A percentile compares a stretch with the other conserved stretches of the same genome.
phyloP scores from a whole-genome alignment of 768 basidiomycete genomes.

The Aureoboletus auriporus region DNA sequence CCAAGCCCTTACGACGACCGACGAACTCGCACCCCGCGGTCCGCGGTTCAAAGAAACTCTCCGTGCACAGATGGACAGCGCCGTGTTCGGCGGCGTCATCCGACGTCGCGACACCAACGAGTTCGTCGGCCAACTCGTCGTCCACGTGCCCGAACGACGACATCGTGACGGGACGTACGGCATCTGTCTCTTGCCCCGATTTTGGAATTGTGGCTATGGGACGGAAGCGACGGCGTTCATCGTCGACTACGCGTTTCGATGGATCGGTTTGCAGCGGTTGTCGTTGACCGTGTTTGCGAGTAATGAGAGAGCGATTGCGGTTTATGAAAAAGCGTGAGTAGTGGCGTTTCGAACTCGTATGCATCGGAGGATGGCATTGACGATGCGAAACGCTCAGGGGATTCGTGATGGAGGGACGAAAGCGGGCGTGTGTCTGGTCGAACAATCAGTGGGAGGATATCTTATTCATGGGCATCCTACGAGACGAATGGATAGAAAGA shows the following conservation, averaged over 20 bases:
- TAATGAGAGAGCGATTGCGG: slow-evolving; percentile 35
- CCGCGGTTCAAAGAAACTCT: slow-evolving; percentile 18
- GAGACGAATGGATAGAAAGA: slow-evolving; percentile 35
- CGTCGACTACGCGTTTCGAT: slow-evolving; percentile 37
- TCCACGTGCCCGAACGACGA: slow-evolving; percentile 23
- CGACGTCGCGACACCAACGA: slow-evolving; percentile 24
- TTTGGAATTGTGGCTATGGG: slow-evolving; percentile 41
- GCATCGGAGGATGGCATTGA: neutral
- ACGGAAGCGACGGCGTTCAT: slow-evolving; percentile 38
- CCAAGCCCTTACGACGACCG: slow-evolving; percentile 14
- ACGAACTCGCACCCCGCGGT: slow-evolving; percentile 10
- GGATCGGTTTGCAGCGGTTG: slow-evolving; percentile 38
- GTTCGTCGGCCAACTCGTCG: slow-evolving; percentile 31
- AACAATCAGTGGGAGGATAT: slow-evolving; percentile 36
- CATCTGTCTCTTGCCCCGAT: slow-evolving; percentile 27
- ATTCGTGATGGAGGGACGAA: slow-evolving; percentile 37
- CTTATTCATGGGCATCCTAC: slow-evolving; percentile 36
- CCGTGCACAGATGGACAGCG: slow-evolving; percentile 19
- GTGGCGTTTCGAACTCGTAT: neutral
- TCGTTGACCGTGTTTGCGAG: slow-evolving; percentile 36
- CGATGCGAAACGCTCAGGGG: slow-evolving; percentile 25
- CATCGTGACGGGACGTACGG: slow-evolving; percentile 31
- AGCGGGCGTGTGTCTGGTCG: slow-evolving; percentile 33
- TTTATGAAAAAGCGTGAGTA: slow-evolving; percentile 43
- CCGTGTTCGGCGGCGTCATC: slow-evolving; percentile 28